Percentiles rank a stretch among this genome's conserved stretches.
phyloP scores from a whole-genome alignment of 331 rosid species.

The Malus hybrid region DNA sequence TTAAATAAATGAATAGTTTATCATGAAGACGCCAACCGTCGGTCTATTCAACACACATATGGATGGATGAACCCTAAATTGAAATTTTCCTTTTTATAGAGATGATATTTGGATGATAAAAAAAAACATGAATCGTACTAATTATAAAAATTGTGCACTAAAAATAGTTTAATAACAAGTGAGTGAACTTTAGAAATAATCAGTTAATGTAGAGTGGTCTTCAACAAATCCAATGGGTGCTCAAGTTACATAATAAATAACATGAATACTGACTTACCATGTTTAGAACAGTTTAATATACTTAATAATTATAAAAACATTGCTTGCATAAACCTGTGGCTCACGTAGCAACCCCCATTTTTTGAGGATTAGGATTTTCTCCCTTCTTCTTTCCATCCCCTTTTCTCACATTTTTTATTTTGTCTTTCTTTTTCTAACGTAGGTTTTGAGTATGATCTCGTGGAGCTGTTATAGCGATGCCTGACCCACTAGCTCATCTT shows the following conservation, averaged over 20 bases:
- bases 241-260: neutral
- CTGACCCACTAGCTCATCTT: neutral
- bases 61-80: too few species aligned
- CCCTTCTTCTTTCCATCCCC: rapidly evolving
- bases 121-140: too few species aligned
- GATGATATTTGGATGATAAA: too few species aligned
- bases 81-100: too few species aligned
- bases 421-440: neutral
- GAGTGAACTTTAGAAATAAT: neutral
- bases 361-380: neutral
- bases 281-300: neutral
- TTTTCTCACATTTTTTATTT: too few species aligned
- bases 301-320: neutral
- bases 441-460: neutral
- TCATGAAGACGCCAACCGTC: too few species aligned
- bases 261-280: neutral
- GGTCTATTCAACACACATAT: too few species aligned
- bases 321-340: neutral
- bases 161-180: too few species aligned
- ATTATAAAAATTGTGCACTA: too few species aligned
- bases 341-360: neutral
- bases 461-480: neutral
- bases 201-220: neutral
- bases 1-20: too few species aligned
- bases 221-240: neutral